Percentiles rank a stretch among this genome's conserved stretches.
Evolutionary conservation across 2,329 filamentous ascomycete genomes (phyloP).

Genomic region (Botrytis medusae): DNA sequence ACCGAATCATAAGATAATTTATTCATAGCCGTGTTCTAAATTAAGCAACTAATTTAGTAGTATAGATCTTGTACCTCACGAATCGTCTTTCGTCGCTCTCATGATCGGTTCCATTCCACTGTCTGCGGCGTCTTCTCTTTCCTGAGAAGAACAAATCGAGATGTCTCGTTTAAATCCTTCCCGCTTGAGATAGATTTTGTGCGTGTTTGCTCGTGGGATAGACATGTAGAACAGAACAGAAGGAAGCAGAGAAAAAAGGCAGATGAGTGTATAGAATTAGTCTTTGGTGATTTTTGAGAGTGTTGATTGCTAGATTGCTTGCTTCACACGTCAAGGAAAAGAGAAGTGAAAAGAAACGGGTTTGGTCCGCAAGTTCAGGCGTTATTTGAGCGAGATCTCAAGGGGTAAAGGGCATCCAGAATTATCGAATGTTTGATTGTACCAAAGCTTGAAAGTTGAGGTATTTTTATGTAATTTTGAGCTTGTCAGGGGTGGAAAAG

Average conservation of each 20-base stretch:
- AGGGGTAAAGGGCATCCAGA: not conserved
- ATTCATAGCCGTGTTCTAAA: fast-evolving
- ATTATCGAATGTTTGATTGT: not conserved
- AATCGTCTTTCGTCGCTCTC: not conserved
- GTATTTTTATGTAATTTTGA: not conserved
- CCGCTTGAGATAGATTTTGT: not conserved
- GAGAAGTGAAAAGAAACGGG: not conserved
- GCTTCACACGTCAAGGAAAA: not conserved
- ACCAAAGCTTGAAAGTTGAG: not conserved
- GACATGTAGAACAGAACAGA: not conserved
- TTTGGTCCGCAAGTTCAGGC: not conserved
- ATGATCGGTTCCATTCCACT: not conserved
- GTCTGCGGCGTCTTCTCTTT: fast-evolving
- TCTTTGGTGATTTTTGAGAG: fast-evolving
- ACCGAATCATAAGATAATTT: fast-evolving
- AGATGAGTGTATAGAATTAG: too few species aligned
- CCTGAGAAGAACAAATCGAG: fast-evolving
- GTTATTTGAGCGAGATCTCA: not conserved
- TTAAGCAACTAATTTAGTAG: not conserved
- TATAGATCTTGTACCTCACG: not conserved
- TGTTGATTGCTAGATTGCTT: not conserved
- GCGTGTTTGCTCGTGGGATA: too few species aligned
- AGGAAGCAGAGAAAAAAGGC: fast-evolving
- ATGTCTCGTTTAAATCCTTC: fast-evolving
- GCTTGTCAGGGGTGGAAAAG: not conserved